Conservation (phyloP, 495 filamentous ascomycete species). For the Lophiotrema nucula region DNA sequence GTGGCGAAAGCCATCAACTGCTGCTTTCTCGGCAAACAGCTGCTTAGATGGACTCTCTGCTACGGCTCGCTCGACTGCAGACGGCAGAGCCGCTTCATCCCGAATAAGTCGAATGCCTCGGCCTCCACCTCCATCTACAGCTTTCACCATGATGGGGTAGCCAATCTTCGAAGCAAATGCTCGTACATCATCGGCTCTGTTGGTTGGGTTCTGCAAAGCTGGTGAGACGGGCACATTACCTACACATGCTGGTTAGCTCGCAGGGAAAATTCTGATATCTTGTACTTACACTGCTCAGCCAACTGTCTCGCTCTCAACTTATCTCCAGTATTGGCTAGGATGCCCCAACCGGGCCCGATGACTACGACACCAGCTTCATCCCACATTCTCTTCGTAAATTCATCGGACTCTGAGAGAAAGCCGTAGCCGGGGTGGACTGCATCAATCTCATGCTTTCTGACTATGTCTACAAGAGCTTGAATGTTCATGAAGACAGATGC, state of each 20-base stretch:
- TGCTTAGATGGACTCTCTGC: conserved; percentile 53
- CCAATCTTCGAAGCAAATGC: conserved; percentile 48
- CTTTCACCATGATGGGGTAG: conserved; percentile 58
- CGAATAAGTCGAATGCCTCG: conserved; percentile 43
- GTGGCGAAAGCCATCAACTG: conserved; percentile 45
- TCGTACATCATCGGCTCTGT: conserved; percentile 41
- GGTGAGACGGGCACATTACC: conserved; percentile 53
- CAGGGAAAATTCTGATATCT: too few relatives aligned
- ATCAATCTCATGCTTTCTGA: conserved; percentile 52
- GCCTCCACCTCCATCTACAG: conserved; percentile 45
- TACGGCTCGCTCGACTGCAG: conserved; percentile 36
- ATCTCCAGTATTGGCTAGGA: conserved; percentile 54
- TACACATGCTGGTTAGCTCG: too few relatives aligned
- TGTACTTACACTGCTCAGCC: conserved; percentile 47
- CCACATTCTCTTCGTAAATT: conserved; percentile 54
- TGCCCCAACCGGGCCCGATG: conserved; percentile 55
- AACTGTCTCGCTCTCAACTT: conserved; percentile 58
- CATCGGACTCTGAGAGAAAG: conserved; percentile 59
- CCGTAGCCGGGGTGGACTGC: conserved; percentile 63
- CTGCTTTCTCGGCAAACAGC: conserved; percentile 51
- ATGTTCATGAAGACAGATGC: conserved; percentile 55
- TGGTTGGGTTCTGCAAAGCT: conserved; percentile 48
- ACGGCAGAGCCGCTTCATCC: conserved; percentile 30
- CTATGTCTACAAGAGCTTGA: conserved; percentile 46
- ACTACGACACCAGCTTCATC: conserved; percentile 50